phyloP scores from a whole-genome alignment of 2,329 filamentous ascomycete genomes.

The Hymenoscyphus linearis region DNA sequence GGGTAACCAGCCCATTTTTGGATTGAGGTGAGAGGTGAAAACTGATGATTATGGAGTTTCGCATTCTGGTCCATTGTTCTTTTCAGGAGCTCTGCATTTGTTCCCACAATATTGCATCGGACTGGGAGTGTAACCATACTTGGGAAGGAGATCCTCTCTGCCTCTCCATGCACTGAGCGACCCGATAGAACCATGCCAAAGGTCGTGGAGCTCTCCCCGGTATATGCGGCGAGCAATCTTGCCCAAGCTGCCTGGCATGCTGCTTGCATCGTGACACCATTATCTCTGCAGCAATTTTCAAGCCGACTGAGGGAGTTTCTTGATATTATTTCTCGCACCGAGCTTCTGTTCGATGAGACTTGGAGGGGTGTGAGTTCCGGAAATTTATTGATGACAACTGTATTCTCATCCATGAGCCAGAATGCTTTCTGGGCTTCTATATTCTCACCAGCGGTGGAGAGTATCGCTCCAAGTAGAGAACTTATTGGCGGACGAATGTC shows the following conservation, averaged over 20 bases:
- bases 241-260: constrained; percentile 75
- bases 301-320: constrained; percentile 41
- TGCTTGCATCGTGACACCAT: constrained; percentile 70
- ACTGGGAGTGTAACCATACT: constrained; percentile 80
- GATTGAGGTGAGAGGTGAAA: constrained; percentile 64
- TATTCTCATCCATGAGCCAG: constrained; percentile 55
- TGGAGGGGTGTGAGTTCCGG: constrained; percentile 66
- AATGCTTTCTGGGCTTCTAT: constrained; percentile 43
- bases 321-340: constrained; percentile 36
- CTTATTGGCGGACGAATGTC: constrained; percentile 34
- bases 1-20: constrained; percentile 66
- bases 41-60: constrained; percentile 62
- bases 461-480: constrained; percentile 39
- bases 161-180: constrained; percentile 53
- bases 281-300: constrained; percentile 47
- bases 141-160: constrained; percentile 61
- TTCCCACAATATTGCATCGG: constrained; percentile 47
- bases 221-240: constrained; percentile 67
- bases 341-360: constrained; percentile 31
- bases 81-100: constrained; percentile 52
- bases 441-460: constrained; percentile 33
- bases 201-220: constrained; percentile 66
- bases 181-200: constrained; percentile 82
- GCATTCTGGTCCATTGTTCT: constrained; percentile 62
- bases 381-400: constrained; percentile 61